phyloP scores from a whole-genome alignment of 176 grass and related monocot species.

The Ensete glaucum region DNA sequence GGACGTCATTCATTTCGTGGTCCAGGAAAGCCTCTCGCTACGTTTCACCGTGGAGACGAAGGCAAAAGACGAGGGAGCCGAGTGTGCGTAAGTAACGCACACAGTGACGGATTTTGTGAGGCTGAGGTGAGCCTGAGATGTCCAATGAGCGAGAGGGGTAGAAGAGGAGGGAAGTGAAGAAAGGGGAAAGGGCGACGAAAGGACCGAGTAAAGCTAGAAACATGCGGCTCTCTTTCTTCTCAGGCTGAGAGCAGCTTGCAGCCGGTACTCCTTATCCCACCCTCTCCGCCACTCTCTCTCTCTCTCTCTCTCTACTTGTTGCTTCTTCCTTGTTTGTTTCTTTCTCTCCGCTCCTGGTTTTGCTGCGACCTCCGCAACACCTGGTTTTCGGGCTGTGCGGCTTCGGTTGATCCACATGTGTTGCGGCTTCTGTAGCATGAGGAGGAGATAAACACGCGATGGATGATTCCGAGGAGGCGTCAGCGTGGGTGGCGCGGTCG shows the following conservation, averaged over 20 bases:
- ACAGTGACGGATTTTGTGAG: not conserved
- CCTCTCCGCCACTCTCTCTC: not conserved
- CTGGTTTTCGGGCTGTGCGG: not conserved
- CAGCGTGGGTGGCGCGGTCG: not conserved
- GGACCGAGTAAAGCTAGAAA: constrained; percentile 1
- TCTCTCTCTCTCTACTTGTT: not conserved
- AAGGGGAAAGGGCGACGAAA: not conserved
- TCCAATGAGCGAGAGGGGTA: not conserved
- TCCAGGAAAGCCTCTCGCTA: not conserved
- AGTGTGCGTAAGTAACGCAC: not conserved
- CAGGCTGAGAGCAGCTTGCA: not conserved
- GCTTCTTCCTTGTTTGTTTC: not conserved
- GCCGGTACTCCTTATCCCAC: not conserved
- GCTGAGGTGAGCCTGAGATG: not conserved
- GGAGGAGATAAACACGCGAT: not conserved
- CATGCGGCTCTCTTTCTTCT: constrained; percentile 1
- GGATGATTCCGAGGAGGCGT: constrained; percentile 14
- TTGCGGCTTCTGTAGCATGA: not conserved
- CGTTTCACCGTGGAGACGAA: not conserved
- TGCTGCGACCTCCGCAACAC: too few relatives aligned
- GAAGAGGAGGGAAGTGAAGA: not conserved
- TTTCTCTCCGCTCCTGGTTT: not conserved
- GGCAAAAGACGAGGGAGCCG: not conserved
- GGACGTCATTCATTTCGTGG: not conserved
- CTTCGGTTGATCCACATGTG: not conserved